Base-by-base conservation (phyloP, 2,329 filamentous ascomycete species). In the Diaporthe velutina region DNA sequence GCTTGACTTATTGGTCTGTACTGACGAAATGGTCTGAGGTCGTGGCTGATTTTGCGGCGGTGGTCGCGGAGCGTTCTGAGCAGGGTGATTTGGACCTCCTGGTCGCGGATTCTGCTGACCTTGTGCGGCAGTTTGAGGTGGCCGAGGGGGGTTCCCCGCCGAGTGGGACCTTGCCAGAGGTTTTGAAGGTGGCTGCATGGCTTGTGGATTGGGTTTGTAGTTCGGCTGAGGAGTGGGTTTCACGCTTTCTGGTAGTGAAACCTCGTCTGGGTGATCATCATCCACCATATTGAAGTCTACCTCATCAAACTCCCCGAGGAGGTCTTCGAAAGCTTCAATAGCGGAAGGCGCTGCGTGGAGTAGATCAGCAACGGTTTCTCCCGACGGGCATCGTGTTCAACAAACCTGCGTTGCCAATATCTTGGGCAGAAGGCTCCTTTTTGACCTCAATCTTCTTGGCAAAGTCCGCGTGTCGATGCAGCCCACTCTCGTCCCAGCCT, bases 381-480 rank as follows among this genome's bases (percentile, higher is more conserved):
- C 3, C 19, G 8, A 40, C 17, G 25, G 15, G 25, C n/a, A n/a
- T 40, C 4, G 30, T 40, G 22, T 38, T 25, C 38, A 38, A 58
- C 52, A 64, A 55, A 66, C 72, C 74, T 57, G 55, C 71, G 54
- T 22, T 55, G 40, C 54, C 70, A 66, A 52, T 30, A n/a, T 57
- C 73, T 33, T 45, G 54, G 25, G 67, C 61, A 9, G 74, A 54
- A 25, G 57, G 74, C 40, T 81, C 80, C 12, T 73, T 45, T 73
- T 81, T 83, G 33, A 72, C 75, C 3, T 84, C 81, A 74, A 92
- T 89, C 80, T 89, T 91, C 82, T 93, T 93, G 33, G 88, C 89
- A 81, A 90, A 97, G 81, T 96, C 94, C 1, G 91, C 85, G 83
- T 98, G 96, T 52, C 96, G 91, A 83, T 98, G 93, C 50, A 98